Percentiles rank a stretch among this genome's conserved stretches.
Conservation (phyloP, 495 filamentous ascomycete species). For the Penicillium ucsense region DNA sequence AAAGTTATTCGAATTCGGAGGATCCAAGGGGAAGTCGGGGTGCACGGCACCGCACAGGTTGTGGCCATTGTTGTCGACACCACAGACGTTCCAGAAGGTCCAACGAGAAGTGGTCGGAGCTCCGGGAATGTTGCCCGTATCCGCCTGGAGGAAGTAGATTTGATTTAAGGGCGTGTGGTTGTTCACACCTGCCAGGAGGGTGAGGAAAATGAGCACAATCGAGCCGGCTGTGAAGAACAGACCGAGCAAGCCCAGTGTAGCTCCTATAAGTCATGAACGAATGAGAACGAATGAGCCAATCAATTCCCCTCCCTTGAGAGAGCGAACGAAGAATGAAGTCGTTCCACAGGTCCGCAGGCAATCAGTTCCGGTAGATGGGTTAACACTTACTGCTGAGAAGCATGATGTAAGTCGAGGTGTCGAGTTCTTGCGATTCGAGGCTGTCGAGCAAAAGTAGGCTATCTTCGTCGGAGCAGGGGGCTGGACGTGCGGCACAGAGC, state of each 20-base stretch:
- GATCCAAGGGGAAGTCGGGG: slow-evolving; percentile 57
- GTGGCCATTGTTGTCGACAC: slow-evolving; percentile 37
- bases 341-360: too few relatives aligned
- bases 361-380: neutral
- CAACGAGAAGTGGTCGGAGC: slow-evolving; percentile 62
- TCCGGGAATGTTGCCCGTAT: slow-evolving; percentile 58
- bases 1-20: slow-evolving; percentile 48
- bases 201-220: slow-evolving; percentile 68
- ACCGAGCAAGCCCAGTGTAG: slow-evolving; percentile 46
- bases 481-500: too few relatives aligned
- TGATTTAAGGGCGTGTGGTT: slow-evolving; percentile 52
- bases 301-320: too few relatives aligned
- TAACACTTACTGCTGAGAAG: slow-evolving; percentile 23
- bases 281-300: too few relatives aligned
- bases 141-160: slow-evolving; percentile 74
- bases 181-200: slow-evolving; percentile 60
- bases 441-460: too few relatives aligned
- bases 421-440: neutral
- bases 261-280: slow-evolving; percentile 21
- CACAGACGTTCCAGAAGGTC: slow-evolving; percentile 79
- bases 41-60: slow-evolving; percentile 46
- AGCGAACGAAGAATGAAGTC: too few relatives aligned
- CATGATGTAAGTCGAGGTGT: slow-evolving; percentile 13
- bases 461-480: too few relatives aligned
- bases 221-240: slow-evolving; percentile 68